phyloP scores from a whole-genome alignment of 768 basidiomycete species.

The Trametes cubensis region DNA sequence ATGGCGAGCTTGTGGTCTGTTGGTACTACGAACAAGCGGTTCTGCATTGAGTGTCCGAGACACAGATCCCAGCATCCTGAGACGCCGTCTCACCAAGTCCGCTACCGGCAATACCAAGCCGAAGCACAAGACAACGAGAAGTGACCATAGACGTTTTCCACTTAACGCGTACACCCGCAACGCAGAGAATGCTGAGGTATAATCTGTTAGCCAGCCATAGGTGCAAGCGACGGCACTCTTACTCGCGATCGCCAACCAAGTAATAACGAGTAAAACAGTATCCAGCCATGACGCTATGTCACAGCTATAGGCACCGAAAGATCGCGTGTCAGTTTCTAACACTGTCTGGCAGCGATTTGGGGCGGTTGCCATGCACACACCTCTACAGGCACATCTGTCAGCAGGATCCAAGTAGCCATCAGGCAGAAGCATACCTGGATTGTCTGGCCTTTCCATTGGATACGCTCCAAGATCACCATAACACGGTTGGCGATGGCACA shows the following conservation, averaged over 20 bases:
- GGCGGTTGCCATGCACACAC: no score
- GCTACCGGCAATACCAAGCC: conserved; percentile 3
- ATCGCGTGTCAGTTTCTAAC: no score
- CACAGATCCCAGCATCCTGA: no score
- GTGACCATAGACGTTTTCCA: conserved; percentile 4
- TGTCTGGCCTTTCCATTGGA: neutral
- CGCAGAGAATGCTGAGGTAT: conserved; percentile 5
- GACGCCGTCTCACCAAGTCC: neutral
- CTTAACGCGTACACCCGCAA: conserved; percentile 8
- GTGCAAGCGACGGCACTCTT: no score
- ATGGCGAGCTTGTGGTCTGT: neutral
- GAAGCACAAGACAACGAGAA: neutral
- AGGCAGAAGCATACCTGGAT: neutral
- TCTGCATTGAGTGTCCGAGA: neutral
- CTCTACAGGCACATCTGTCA: no score
- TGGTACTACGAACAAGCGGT: neutral
- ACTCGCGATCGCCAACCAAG: conserved; percentile 9
- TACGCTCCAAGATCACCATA: conserved; percentile 1
- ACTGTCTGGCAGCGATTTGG: no score
- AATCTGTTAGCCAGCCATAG: neutral
- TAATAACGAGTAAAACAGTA: neutral
- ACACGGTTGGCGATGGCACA: neutral
- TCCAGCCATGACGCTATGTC: neutral
- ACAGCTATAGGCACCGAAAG: neutral
- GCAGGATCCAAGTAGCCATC: no score